Percentiles rank a stretch among this genome's conserved stretches.
Conservation (phyloP, 495 filamentous ascomycete genomes). For the Parachaetomium inaequale region DNA sequence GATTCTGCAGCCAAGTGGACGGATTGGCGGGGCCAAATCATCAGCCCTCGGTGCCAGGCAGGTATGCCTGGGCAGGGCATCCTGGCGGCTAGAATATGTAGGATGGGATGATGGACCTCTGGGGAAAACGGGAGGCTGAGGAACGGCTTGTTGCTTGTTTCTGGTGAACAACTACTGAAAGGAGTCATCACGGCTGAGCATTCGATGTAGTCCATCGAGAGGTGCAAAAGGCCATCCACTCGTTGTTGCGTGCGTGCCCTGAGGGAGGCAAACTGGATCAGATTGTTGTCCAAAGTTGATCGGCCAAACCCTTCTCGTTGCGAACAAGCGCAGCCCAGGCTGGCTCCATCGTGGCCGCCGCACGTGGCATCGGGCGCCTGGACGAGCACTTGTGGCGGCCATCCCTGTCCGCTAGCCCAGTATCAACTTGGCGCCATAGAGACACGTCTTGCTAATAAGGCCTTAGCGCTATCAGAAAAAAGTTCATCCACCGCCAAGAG, state of each 20-base stretch:
- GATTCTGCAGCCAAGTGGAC: slow-evolving; percentile 9
- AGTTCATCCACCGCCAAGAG: neutral
- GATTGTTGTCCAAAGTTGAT: neutral
- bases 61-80: neutral
- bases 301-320: neutral
- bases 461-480: neutral
- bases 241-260: no score
- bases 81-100: neutral
- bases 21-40: neutral
- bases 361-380: neutral
- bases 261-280: neutral
- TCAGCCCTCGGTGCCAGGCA: neutral
- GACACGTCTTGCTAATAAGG: neutral
- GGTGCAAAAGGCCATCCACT: no score
- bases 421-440: neutral
- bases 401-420: neutral
- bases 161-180: no score
- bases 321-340: neutral
- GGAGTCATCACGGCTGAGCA: no score
- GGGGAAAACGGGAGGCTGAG: no score
- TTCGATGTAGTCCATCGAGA: no score
- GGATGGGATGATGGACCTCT: no score
- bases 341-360: neutral
- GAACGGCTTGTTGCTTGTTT: neutral
- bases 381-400: neutral